These are phyloP conservation scores for Lactifluus pinguis DNA, from an alignment of 768 basidiomycete genomes.

Conservation along the genomic window DNA sequence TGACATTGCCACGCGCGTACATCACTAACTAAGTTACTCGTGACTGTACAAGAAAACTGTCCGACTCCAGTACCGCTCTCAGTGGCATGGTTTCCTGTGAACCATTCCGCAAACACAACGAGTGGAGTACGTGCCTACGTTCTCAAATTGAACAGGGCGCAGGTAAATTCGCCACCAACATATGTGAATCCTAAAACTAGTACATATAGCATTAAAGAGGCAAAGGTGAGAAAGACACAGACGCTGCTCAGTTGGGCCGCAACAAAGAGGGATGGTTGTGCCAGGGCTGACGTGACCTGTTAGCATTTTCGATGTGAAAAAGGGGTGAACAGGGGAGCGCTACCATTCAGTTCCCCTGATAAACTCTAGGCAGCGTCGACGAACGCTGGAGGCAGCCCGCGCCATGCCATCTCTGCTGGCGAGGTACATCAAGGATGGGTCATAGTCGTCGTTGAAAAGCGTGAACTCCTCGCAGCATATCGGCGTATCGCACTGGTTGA, in stretches of 20 bases:
- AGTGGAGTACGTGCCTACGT: neutral
- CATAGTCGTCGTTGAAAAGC: too few species aligned
- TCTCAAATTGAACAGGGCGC: neutral
- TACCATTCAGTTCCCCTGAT: neutral
- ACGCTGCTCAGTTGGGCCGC: neutral
- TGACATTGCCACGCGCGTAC: neutral
- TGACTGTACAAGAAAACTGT: too few species aligned
- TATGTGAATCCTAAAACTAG: too few species aligned
- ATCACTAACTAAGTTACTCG: too few species aligned
- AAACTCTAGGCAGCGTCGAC: neutral
- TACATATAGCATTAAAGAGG: neutral
- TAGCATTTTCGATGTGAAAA: neutral
- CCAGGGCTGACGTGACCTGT: neutral
- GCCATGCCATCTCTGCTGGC: neutral
- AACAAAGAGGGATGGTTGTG: neutral
- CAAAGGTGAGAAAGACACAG: neutral
- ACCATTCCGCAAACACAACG: too few species aligned
- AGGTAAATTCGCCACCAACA: too few species aligned
- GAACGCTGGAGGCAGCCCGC: neutral
- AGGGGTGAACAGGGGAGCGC: neutral
- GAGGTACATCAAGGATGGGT: too few species aligned
- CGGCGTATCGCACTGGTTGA: too few species aligned
- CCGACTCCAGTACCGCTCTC: too few species aligned
- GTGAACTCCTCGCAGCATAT: conserved; percentile 4
- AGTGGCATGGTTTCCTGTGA: too few species aligned